Evolutionary conservation across 1,139 yeast genomes (phyloP), one percentile per base, ranked within the genome.

Genomic region (Komagataea norvegica): DNA sequence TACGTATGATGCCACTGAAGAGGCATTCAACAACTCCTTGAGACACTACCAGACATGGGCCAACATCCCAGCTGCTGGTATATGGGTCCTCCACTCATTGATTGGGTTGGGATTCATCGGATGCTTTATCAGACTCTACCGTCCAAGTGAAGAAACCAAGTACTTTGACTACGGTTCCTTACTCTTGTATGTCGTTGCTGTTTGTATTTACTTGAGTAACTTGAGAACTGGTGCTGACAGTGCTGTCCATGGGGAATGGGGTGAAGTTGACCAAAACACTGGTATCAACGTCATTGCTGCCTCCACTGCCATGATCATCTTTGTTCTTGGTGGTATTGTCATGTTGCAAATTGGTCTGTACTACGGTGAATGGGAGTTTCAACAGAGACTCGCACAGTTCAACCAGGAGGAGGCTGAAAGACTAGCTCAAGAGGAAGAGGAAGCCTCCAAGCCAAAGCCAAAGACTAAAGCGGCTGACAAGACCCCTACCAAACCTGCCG

Each of bases 241-340:
- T 37, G 77, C 87, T 43, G 54, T 75, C 22, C 62, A 72, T 42
- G 88, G 89, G 32, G 68, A 76, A 44, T 91, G 97, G 96, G 97
- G 96, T 46, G 97, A 91, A 39, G 95, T 91, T 37, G 87, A 85
- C 54, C 77, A 74, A 59, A 68, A 70, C 45, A 87, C 95, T 21
- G 97, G 97, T 18, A 65, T 91, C 53, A 86, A 86, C 50, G 96
- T 91, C 30, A 77, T 91, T 59, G 96, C 94, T 31, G 96, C 97
- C 6, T 79, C 94, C 31, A 81, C 82, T 61, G 74, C 84, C 33
- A 82, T 91, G 70, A 70, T 85, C 47, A 76, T 83, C 16, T 61
- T 87, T 43, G 70, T 83, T 15, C 68, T 89, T 41, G 56, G 77
- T 21, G 97, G 96, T 45, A 86, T 88, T 16, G 64, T 88, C 40